A percentile compares a stretch with the other conserved stretches of the same genome.
Conservation (phyloP, 139 green algal genomes). For the Helicosporidium sp. region DNA sequence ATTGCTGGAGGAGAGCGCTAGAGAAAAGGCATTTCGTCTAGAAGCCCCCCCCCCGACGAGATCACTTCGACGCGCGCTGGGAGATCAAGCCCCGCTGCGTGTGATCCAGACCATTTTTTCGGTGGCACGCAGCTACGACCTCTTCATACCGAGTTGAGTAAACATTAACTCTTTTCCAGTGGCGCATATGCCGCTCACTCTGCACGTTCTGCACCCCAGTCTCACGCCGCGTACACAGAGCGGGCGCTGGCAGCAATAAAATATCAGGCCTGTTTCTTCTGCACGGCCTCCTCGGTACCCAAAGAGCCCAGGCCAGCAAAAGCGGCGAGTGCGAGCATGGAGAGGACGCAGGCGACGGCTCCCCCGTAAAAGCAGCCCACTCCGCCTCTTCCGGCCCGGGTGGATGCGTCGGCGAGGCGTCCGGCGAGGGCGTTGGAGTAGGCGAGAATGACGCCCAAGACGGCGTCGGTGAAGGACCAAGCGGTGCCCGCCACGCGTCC, state of each 20-base stretch:
- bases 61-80: no score
- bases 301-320: slow-evolving; percentile 38
- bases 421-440: slow-evolving; percentile 47
- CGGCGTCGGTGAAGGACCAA: slow-evolving; percentile 63
- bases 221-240: no score
- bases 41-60: no score
- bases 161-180: background rate
- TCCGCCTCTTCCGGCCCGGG: slow-evolving; percentile 27
- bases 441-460: slow-evolving; percentile 48
- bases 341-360: slow-evolving; percentile 25
- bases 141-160: no score
- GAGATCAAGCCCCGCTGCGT: no score
- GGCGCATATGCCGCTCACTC: background rate
- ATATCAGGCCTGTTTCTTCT: no score
- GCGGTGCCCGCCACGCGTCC: slow-evolving; percentile 49
- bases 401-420: slow-evolving; percentile 38
- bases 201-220: background rate
- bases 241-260: no score
- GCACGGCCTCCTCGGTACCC: slow-evolving; percentile 1
- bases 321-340: slow-evolving; percentile 26
- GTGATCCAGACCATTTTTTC: no score
- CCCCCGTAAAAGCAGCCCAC: slow-evolving; percentile 57
- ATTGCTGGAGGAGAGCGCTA: no score
- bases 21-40: no score
- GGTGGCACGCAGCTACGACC: no score